phyloP scores from a whole-genome alignment of 805 yeast genomes.

The Myxozyma monticola region DNA sequence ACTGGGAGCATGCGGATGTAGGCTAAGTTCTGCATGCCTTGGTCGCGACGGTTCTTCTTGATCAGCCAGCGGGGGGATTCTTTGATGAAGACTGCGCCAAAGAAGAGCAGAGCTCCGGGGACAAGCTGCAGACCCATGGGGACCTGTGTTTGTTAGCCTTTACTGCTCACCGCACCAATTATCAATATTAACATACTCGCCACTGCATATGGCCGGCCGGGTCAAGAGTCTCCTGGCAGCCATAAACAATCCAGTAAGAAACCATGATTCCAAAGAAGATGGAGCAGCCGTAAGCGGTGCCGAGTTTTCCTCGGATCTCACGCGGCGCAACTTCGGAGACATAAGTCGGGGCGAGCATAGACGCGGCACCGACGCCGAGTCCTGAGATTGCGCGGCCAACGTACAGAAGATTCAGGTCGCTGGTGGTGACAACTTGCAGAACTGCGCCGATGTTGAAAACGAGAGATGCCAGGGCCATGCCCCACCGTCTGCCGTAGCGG shows the following conservation, averaged over 20 bases:
- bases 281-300: conserved; percentile 54
- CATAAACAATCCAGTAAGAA: conserved; percentile 54
- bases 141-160: too few species aligned
- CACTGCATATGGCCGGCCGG: conserved; percentile 49
- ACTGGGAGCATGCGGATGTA: conserved; percentile 44
- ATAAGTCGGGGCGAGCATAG: conserved; percentile 64
- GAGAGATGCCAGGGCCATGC: conserved; percentile 52
- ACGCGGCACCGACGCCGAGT: conserved; percentile 70
- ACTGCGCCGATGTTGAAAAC: conserved; percentile 37
- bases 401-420: conserved; percentile 35
- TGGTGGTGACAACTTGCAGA: conserved; percentile 32
- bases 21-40: conserved; percentile 51
- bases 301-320: conserved; percentile 51
- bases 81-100: conserved; percentile 51
- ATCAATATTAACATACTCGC: conserved; percentile 43
- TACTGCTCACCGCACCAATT: too few species aligned
- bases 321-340: conserved; percentile 51
- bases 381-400: conserved; percentile 66
- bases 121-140: conserved; percentile 32
- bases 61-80: conserved; percentile 72
- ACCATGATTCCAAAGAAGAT: conserved; percentile 53
- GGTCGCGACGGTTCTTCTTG: conserved; percentile 53
- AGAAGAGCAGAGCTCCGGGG: conserved; percentile 44
- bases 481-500: conserved; percentile 49
- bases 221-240: conserved; percentile 46